Percentiles rank a stretch among this genome's conserved stretches.
Evolutionary conservation across 371 early-diverging fungal species (phyloP).

Genomic region (Ordospora colligata): DNA sequence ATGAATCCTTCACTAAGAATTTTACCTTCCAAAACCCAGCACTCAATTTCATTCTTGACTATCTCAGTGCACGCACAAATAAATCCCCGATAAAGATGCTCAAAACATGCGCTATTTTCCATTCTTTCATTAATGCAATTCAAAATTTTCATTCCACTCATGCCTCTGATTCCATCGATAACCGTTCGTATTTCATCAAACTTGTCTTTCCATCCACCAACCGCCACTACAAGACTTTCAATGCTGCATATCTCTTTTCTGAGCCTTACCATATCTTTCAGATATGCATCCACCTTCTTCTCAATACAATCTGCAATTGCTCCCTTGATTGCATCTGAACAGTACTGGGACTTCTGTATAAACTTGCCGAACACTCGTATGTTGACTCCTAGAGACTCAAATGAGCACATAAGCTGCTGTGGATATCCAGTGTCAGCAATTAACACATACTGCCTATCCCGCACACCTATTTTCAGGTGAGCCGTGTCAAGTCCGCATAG

Average conservation of each 20-base stretch:
- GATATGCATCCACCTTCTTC: not conserved
- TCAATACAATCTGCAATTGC: conserved; percentile 5
- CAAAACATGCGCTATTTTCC: not conserved
- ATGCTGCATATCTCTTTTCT: not conserved
- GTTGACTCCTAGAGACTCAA: conserved; percentile 16
- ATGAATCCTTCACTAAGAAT: not conserved
- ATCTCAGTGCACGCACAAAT: not conserved
- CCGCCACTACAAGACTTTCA: not conserved
- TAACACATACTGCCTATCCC: conserved; percentile 13
- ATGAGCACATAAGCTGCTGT: not conserved
- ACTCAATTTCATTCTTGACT: not conserved
- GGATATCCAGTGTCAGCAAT: not conserved
- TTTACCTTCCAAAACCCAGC: conserved; percentile 6
- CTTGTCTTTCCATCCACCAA: not conserved
- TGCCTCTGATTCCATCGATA: not conserved
- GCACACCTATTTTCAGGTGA: not conserved
- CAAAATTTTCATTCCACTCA: not conserved
- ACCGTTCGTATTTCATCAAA: not conserved
- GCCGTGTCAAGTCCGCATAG: conserved; percentile 20
- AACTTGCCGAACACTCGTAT: conserved; percentile 15
- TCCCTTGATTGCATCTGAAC: not conserved
- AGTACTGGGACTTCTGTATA: not conserved
- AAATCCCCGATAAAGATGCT: not conserved
- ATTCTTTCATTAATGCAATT: conserved; percentile 1
- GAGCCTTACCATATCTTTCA: not conserved